phyloP scores from a whole-genome alignment of 139 green algal genomes.

The Micractinium conductrix region DNA sequence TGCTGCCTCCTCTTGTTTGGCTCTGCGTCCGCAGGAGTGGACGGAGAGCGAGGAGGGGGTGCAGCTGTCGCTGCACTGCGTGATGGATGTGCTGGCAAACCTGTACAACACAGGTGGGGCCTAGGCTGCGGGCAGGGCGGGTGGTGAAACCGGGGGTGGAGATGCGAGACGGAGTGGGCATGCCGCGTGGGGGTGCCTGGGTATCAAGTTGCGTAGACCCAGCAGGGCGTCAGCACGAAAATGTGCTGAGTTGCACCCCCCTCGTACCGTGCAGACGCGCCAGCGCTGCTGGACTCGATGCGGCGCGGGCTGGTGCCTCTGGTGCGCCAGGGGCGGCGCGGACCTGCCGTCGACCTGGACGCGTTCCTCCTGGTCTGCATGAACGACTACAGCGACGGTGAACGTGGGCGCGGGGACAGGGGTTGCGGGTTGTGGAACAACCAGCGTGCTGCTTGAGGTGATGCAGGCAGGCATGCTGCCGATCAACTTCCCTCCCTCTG shows the following conservation, averaged over 20 bases:
- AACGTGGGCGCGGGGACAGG: neutral
- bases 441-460: neutral
- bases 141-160: too few species aligned
- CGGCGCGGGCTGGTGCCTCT: conserved; percentile 45
- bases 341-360: conserved; percentile 62
- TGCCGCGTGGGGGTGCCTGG: neutral
- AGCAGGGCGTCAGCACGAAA: neutral
- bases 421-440: neutral
- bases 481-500: neutral
- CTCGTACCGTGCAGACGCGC: conserved; percentile 26
- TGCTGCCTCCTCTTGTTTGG: too few species aligned
- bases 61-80: conserved; percentile 52
- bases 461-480: neutral
- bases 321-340: conserved; percentile 40
- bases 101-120: conserved; percentile 53
- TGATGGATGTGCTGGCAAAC: conserved; percentile 66
- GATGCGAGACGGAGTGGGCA: too few species aligned
- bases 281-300: conserved; percentile 40
- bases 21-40: conserved; percentile 48
- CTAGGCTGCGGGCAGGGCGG: too few species aligned
- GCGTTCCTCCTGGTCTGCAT: conserved; percentile 63
- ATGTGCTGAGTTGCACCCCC: neutral
- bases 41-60: conserved; percentile 37
- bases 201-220: neutral
- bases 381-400: conserved; percentile 56